Conservation (phyloP, 441 rosid species). For the Gossypium trilobum region DNA sequence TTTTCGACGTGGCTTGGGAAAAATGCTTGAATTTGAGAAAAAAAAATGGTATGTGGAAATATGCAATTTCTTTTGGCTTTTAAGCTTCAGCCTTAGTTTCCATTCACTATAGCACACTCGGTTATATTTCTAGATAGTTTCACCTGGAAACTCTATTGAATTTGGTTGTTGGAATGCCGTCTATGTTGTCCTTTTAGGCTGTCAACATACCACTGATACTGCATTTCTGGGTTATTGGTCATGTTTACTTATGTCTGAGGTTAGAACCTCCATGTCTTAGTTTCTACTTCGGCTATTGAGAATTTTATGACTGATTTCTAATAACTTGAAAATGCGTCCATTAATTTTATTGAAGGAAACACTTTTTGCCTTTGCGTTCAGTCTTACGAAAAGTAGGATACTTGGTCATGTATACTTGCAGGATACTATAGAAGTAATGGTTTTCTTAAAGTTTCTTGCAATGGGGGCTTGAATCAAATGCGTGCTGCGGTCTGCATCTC, state of each 20-base stretch:
- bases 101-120: neutral
- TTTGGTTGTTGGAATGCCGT: slow-evolving; percentile 6
- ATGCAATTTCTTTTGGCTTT: neutral
- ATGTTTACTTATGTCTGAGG: neutral
- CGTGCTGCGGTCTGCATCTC: slow-evolving; percentile 77
- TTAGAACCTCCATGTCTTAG: neutral
- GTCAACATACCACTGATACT: neutral
- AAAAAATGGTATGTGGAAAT: neutral
- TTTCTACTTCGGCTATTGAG: neutral
- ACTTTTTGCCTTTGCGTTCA: slow-evolving; percentile 4
- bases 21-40: neutral
- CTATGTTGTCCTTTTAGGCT: neutral
- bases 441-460: slow-evolving; percentile 75
- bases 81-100: neutral
- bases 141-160: neutral
- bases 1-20: neutral
- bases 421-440: slow-evolving; percentile 88
- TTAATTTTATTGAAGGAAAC: neutral
- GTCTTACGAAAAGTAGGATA: slow-evolving; percentile 8
- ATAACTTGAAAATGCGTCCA: neutral
- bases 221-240: neutral
- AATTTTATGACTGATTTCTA: neutral
- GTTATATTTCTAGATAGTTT: neutral
- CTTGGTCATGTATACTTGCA: slow-evolving; percentile 25
- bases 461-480: slow-evolving; percentile 98